These are phyloP conservation scores for Gloeopeniophorella convolvens DNA, from an alignment of 768 basidiomycete species.

Conservation along the genomic window DNA sequence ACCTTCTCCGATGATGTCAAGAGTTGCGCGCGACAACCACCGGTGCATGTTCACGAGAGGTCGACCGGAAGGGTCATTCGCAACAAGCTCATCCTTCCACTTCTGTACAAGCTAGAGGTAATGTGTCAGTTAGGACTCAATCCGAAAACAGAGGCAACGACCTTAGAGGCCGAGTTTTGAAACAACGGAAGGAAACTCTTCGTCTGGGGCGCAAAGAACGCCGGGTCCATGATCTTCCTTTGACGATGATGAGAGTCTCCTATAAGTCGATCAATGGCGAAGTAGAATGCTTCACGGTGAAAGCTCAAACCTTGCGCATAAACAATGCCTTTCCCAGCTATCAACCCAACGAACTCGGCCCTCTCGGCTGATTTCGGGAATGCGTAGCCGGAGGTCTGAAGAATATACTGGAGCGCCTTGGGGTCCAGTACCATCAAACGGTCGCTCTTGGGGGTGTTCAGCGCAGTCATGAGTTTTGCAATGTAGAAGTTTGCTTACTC, in stretches of 20 bases:
- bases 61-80: background rate
- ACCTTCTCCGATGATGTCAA: constrained; percentile 26
- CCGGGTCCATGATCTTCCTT: constrained; percentile 25
- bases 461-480: background rate
- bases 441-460: constrained; percentile 12
- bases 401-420: constrained; percentile 26
- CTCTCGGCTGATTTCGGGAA: constrained; percentile 13
- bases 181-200: constrained; percentile 22
- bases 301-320: constrained; percentile 22
- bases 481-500: constrained; percentile 21
- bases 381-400: constrained; percentile 25
- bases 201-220: constrained; percentile 23
- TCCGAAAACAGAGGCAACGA: background rate
- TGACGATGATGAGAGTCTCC: constrained; percentile 22
- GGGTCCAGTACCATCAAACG: background rate
- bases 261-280: background rate
- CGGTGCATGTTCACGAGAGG: constrained; percentile 16
- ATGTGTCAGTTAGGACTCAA: background rate
- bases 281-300: background rate
- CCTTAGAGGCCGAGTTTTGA: constrained; percentile 19
- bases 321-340: constrained; percentile 19
- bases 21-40: constrained; percentile 24
- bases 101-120: constrained; percentile 20
- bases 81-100: constrained; percentile 21
- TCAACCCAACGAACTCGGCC: constrained; percentile 9